Base-by-base conservation (phyloP, 225 moss, liverwort and hornwort species). In the Asterella californica region DNA sequence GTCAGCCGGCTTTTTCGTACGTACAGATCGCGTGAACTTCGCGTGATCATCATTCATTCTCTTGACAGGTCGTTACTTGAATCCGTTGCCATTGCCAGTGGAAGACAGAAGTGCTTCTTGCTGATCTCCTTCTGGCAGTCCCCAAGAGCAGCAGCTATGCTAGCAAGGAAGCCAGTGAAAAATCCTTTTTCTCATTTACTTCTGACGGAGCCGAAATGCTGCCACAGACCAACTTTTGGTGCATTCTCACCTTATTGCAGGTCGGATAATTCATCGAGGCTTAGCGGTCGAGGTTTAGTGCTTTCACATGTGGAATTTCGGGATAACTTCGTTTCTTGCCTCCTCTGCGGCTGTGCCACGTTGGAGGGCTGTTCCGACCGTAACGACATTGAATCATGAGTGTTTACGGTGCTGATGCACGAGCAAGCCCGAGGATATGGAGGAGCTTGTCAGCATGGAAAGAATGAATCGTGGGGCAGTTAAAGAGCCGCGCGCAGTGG, bases 321-420 rank as follows among this genome's bases (percentile, higher is more conserved):
- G 42, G 34, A 34, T 0, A 7, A 37, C n/a, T n/a, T n/a, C 24
- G 10, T 9, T 21, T 69, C 37, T 48, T 47, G 24, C 34, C 19
- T 47, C 19, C 2, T 67, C 67, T 36, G 14, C 10, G 33, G 3
- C 22, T 38, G 22, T 76, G 75, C 75, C 75, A 76, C 75, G 75
- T 37, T 30, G 59, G 75, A 54, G 50, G 22, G 34, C 34, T 53
- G 52, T 5, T 53, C 74, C n/a, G 74, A 11, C 74, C 37, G 34
- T 76, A 76, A 76, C 75, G 57, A 76, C 75, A 76, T 38, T 76
- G 59, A 57, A 76, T 59, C 75, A 36, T 76, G 75, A 78, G 64
- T 48, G 78, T 78, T 78, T 66, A 47, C 63, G 62, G 64, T 64
- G 77, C 77, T 65, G 77, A 77, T 77, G 77, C 62, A 57, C 45